phyloP scores from a whole-genome alignment of 2,329 filamentous ascomycete genomes.

The Colletotrichum brevisporum region DNA sequence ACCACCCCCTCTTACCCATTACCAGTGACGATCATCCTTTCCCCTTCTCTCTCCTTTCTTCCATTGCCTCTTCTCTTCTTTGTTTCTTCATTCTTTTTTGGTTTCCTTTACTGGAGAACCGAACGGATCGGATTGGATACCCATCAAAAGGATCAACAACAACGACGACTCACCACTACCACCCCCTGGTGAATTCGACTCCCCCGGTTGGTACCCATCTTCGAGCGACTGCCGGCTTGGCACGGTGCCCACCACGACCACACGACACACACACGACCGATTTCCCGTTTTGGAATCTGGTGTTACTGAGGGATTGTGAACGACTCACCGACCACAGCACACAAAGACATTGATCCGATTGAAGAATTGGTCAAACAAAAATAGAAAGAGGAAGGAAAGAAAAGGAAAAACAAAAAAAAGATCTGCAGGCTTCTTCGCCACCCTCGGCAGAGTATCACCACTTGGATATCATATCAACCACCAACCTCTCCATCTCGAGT shows the following conservation, averaged over 20 bases:
- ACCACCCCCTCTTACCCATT: no score
- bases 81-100: no score
- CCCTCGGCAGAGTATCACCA: neutral
- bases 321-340: neutral
- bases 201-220: no score
- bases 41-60: no score
- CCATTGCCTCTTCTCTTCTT: no score
- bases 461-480: neutral
- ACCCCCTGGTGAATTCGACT: no score
- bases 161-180: no score
- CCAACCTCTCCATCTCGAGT: neutral
- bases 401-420: neutral
- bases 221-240: constrained; percentile 35
- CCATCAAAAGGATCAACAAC: no score
- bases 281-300: constrained; percentile 24
- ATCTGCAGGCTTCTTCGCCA: neutral
- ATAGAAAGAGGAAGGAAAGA: neutral
- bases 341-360: neutral
- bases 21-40: neutral
- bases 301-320: neutral
- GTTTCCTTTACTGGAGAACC: no score
- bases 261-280: constrained; percentile 25
- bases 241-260: constrained; percentile 6
- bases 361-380: neutral
- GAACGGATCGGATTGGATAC: no score